Conservation (phyloP, 352 stramenopile species). For the Pythium phragmiticola region DNA sequence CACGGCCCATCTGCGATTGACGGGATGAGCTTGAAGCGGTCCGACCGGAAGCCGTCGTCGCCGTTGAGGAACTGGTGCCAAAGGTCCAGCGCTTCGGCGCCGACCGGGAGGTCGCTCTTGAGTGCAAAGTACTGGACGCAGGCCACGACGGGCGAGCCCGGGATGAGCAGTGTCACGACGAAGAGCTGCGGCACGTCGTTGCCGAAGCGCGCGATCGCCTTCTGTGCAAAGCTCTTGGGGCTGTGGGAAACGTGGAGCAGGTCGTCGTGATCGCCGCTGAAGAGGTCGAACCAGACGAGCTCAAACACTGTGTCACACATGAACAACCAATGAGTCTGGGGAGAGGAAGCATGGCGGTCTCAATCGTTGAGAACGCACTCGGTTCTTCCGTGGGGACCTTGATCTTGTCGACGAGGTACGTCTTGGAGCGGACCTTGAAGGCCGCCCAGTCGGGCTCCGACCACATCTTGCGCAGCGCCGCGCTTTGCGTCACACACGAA, state of each 20-base stretch:
- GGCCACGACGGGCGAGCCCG: slow-evolving; percentile 59
- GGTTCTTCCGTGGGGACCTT: slow-evolving; percentile 62
- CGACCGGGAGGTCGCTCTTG: slow-evolving; percentile 26
- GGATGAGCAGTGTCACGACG: slow-evolving; percentile 70
- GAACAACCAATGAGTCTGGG: background rate
- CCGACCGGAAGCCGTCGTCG: slow-evolving; percentile 68
- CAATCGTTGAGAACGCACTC: slow-evolving; percentile 36
- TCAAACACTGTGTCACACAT: slow-evolving; percentile 58
- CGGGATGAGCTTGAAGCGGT: slow-evolving; percentile 79
- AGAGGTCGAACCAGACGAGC: slow-evolving; percentile 81
- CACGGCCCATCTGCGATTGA: slow-evolving; percentile 75
- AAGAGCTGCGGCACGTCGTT: slow-evolving; percentile 73
- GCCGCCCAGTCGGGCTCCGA: slow-evolving; percentile 51
- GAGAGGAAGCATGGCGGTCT: background rate
- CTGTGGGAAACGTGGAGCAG: slow-evolving; percentile 66
- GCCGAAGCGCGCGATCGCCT: slow-evolving; percentile 58
- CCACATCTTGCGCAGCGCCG: slow-evolving; percentile 69
- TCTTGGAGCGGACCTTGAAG: slow-evolving; percentile 77
- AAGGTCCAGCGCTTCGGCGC: slow-evolving; percentile 26
- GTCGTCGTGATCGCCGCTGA: slow-evolving; percentile 63
- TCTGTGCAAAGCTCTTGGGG: slow-evolving; percentile 69
- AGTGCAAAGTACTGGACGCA: slow-evolving; percentile 78
- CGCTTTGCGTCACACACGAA: slow-evolving; percentile 40
- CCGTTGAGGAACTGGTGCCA: slow-evolving; percentile 65
- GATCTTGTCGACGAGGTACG: slow-evolving; percentile 61